phyloP scores from a whole-genome alignment of 2,329 filamentous ascomycete species.

The Aspergillus aculeatinus region DNA sequence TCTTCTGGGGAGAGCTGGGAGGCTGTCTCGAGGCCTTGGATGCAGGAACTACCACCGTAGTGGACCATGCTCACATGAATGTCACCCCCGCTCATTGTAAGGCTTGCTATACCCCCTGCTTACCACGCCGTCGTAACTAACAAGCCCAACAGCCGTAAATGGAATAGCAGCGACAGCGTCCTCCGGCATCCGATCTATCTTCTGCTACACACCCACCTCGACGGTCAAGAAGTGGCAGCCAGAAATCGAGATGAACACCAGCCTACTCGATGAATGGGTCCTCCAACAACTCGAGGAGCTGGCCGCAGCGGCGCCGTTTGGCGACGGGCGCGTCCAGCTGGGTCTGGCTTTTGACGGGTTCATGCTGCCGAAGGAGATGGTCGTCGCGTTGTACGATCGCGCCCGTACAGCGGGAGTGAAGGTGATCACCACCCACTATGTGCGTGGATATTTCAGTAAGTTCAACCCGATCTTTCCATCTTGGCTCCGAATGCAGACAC shows the following conservation, averaged over 20 bases:
- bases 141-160: conserved; percentile 13
- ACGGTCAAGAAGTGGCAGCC: conserved; percentile 26
- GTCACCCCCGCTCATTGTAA: conserved; percentile 27
- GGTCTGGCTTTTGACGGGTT: conserved; percentile 31
- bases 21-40: conserved; percentile 25
- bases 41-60: conserved; percentile 27
- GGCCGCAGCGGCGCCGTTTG: conserved; percentile 19
- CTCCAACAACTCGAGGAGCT: conserved; percentile 23
- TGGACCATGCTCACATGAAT: conserved; percentile 35
- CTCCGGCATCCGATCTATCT: conserved; percentile 32
- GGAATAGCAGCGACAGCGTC: conserved; percentile 26
- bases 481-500: background rate
- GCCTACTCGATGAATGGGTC: conserved; percentile 26
- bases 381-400: conserved; percentile 21
- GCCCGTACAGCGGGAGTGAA: conserved; percentile 20
- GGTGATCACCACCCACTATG: conserved; percentile 29
- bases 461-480: no score
- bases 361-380: conserved; percentile 25
- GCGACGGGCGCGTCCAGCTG: conserved; percentile 26
- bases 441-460: conserved; percentile 10
- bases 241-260: conserved; percentile 13
- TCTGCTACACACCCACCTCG: conserved; percentile 24
- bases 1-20: conserved; percentile 46
- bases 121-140: background rate
- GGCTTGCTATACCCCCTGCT: background rate